phyloP scores from a whole-genome alignment of 257 asterid species.

The Solanum pimpinellifolium region DNA sequence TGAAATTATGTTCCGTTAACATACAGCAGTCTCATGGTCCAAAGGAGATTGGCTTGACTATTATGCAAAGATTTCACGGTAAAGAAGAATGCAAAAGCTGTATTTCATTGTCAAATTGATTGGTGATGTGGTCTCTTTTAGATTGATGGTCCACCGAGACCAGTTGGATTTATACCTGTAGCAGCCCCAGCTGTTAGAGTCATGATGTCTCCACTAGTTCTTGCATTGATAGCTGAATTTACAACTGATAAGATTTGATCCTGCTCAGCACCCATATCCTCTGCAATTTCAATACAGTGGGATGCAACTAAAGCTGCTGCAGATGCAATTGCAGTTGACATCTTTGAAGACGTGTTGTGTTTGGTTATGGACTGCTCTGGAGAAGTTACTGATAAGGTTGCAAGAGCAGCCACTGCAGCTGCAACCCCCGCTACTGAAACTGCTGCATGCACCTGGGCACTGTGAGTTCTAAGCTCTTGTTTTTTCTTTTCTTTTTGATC shows the following conservation, averaged over 20 bases:
- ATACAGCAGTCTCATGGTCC: background rate
- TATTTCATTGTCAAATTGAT: background rate
- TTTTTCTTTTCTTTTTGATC: slow-evolving; percentile 74
- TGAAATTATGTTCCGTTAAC: background rate
- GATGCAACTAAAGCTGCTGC: slow-evolving; percentile 94
- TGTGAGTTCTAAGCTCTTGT: slow-evolving; percentile 73
- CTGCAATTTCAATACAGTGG: slow-evolving; percentile 88
- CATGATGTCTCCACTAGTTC: slow-evolving; percentile 78
- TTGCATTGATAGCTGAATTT: slow-evolving; percentile 58
- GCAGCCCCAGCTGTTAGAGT: slow-evolving; percentile 88
- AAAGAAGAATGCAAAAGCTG: background rate
- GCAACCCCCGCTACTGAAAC: slow-evolving; percentile 82
- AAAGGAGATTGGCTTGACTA: background rate
- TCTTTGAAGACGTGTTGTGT: slow-evolving; percentile 28
- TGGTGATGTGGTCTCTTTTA: background rate
- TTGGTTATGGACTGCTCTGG: slow-evolving; percentile 25
- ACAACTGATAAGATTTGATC: slow-evolving; percentile 57
- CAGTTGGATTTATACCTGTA: slow-evolving; percentile 37
- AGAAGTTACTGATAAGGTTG: slow-evolving; percentile 40
- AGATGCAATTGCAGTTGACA: slow-evolving; percentile 52
- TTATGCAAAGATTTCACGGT: background rate
- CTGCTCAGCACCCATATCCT: slow-evolving; percentile 74
- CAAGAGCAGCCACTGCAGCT: slow-evolving; percentile 78
- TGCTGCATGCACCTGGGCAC: slow-evolving; percentile 78
- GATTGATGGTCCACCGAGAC: background rate